Percentiles rank a stretch among this genome's conserved stretches.
These are phyloP conservation scores for Paralagenidium karlingii DNA, from an alignment of 352 stramenopile species.

Conservation along the genomic window DNA sequence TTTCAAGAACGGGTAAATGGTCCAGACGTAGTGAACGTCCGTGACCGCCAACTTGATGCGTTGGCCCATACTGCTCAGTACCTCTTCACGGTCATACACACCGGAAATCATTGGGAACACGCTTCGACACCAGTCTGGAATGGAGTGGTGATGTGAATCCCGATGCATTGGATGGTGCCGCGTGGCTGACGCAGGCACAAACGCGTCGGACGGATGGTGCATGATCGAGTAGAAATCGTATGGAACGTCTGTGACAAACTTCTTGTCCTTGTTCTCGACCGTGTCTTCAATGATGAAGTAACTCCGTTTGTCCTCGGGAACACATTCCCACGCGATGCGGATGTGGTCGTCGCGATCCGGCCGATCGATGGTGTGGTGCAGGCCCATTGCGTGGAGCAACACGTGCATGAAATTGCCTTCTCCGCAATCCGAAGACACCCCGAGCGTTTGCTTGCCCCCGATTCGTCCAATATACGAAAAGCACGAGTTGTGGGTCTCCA, in stretches of 20 bases:
- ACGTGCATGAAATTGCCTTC: constrained; percentile 73
- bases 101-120: constrained; percentile 49
- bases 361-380: constrained; percentile 62
- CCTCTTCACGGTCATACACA: constrained; percentile 22
- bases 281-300: constrained; percentile 47
- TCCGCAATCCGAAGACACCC: constrained; percentile 49
- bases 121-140: constrained; percentile 38
- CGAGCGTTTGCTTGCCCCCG: constrained; percentile 43
- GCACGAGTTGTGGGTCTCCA: constrained; percentile 37
- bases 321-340: constrained; percentile 68
- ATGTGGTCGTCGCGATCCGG: constrained; percentile 64
- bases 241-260: constrained; percentile 9
- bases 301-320: constrained; percentile 43
- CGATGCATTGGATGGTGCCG: too few relatives aligned
- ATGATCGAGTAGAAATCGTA: constrained; percentile 84
- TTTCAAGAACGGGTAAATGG: constrained; percentile 66
- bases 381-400: constrained; percentile 51
- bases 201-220: constrained; percentile 59
- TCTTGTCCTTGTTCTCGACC: not conserved
- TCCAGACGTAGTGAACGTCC: constrained; percentile 71
- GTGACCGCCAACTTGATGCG: constrained; percentile 50
- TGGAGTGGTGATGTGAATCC: too few relatives aligned
- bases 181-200: too few relatives aligned
- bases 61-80: constrained; percentile 63
- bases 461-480: constrained; percentile 71